These are phyloP conservation scores for Neurospora sp. DNA, from an alignment of 495 filamentous ascomycete genomes.

Conservation along the genomic window DNA sequence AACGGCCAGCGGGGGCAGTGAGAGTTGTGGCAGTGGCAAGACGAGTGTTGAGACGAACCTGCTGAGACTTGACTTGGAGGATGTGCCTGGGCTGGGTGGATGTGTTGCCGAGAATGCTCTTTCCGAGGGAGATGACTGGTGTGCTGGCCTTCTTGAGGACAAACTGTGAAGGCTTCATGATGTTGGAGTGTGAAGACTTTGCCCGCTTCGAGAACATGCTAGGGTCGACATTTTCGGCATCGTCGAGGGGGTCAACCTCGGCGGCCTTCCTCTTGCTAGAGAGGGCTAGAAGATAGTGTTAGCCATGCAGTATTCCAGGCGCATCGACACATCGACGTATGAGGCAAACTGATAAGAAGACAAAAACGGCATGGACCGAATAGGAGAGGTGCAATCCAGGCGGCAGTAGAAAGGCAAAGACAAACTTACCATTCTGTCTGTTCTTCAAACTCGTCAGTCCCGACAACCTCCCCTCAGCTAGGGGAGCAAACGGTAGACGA, in stretches of 20 bases:
- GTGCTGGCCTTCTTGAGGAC: slow-evolving; percentile 33
- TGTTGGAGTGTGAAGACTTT: slow-evolving; percentile 47
- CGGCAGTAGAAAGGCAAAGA: not conserved
- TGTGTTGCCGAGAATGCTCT: slow-evolving; percentile 19
- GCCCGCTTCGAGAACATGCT: slow-evolving; percentile 53
- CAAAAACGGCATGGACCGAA: slow-evolving; percentile 6
- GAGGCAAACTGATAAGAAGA: not conserved
- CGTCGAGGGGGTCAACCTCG: slow-evolving; percentile 39
- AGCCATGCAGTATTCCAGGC: not conserved
- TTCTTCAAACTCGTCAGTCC: slow-evolving; percentile 51
- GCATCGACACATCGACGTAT: not conserved
- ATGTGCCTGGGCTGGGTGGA: slow-evolving; percentile 25
- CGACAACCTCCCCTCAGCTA: slow-evolving; percentile 43
- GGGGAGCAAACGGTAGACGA: slow-evolving; percentile 49
- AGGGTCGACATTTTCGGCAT: slow-evolving; percentile 80
- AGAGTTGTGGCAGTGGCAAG: slow-evolving; percentile 33
- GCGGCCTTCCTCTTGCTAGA: slow-evolving; percentile 36
- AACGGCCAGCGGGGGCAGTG: slow-evolving; percentile 52
- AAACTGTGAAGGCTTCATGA: slow-evolving; percentile 36
- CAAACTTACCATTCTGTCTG: slow-evolving; percentile 50
- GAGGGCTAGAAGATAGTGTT: slow-evolving; percentile 23
- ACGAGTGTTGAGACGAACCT: slow-evolving; percentile 31
- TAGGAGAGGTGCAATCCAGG: slow-evolving; percentile 1
- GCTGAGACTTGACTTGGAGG: slow-evolving; percentile 37
- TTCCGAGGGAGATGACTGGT: slow-evolving; percentile 14